phyloP scores from a whole-genome alignment of 495 filamentous ascomycete genomes.

The Penicilliopsis zonata region DNA sequence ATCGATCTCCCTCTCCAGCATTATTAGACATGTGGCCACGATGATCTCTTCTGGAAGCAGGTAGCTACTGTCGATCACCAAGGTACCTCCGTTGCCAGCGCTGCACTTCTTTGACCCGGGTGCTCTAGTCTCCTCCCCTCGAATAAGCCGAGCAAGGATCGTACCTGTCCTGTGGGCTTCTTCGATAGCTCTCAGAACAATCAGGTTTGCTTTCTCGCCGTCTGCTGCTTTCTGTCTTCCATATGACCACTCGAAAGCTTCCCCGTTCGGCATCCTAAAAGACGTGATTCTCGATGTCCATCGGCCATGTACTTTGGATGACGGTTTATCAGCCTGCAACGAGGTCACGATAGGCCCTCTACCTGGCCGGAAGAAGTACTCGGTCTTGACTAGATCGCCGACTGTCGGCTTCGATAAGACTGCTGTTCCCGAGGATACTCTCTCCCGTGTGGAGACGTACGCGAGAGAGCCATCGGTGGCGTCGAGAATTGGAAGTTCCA shows the following conservation, averaged over 20 bases:
- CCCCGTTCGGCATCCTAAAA: constrained; percentile 24
- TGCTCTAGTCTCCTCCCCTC: constrained; percentile 28
- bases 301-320: constrained; percentile 7
- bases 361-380: constrained; percentile 38
- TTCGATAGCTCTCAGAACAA: constrained; percentile 18
- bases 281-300: constrained; percentile 23
- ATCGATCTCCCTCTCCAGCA: constrained; percentile 50
- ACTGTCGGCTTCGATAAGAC: constrained; percentile 12
- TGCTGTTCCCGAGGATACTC: constrained; percentile 28
- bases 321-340: constrained; percentile 7
- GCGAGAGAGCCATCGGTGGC: constrained; percentile 15
- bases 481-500: constrained; percentile 32
- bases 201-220: constrained; percentile 16
- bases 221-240: constrained; percentile 19
- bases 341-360: constrained; percentile 17
- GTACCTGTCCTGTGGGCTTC: constrained; percentile 6
- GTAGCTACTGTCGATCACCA: constrained; percentile 27
- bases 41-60: constrained; percentile 31
- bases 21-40: constrained; percentile 38
- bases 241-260: constrained; percentile 39
- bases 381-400: constrained; percentile 24
- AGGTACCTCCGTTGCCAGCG: constrained; percentile 41
- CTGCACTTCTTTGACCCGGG: constrained; percentile 22
- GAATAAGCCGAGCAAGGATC: constrained; percentile 32
- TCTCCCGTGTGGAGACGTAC: constrained; percentile 32